phyloP scores from a whole-genome alignment of 805 yeast genomes.

The Candida gorgasii region DNA sequence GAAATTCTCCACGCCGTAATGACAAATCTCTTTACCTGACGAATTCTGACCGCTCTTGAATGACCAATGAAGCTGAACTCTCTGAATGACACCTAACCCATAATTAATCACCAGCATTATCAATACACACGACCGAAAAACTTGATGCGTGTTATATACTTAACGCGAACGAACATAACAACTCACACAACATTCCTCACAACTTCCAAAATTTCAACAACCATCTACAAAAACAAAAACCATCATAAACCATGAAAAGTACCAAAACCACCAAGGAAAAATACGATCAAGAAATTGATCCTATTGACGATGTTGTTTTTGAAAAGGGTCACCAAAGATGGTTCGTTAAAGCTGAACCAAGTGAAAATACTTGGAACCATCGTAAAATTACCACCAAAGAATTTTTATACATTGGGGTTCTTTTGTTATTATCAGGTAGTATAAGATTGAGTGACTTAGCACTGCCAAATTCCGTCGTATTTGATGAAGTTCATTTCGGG shows the following conservation, averaged over 20 bases:
- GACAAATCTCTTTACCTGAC: no score
- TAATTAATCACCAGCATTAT: no score
- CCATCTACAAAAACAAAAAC: not conserved
- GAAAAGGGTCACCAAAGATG: slow-evolving; percentile 33
- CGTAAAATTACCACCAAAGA: slow-evolving; percentile 36
- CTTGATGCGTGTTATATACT: not conserved
- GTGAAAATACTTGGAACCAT: slow-evolving; percentile 22
- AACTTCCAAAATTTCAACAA: not conserved
- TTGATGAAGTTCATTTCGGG: slow-evolving; percentile 94
- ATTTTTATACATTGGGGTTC: slow-evolving; percentile 34
- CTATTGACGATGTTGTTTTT: slow-evolving; percentile 9
- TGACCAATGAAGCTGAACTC: no score
- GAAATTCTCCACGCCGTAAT: no score
- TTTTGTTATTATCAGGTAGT: slow-evolving; percentile 49
- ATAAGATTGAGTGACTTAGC: slow-evolving; percentile 65
- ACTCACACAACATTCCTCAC: no score
- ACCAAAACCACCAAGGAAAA: not conserved
- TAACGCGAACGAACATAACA: slow-evolving; percentile 6
- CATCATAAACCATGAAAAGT: not conserved
- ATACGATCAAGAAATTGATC: slow-evolving; percentile 1
- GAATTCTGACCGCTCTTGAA: no score
- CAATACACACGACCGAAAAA: not conserved
- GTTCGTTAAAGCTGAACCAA: slow-evolving; percentile 50
- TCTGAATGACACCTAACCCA: no score
- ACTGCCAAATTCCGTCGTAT: slow-evolving; percentile 79